A percentile compares a stretch with the other conserved stretches of the same genome.
These are phyloP conservation scores for Iodosphaeria phyllophila DNA, from an alignment of 2,329 filamentous ascomycete genomes.

Conservation along the genomic window DNA sequence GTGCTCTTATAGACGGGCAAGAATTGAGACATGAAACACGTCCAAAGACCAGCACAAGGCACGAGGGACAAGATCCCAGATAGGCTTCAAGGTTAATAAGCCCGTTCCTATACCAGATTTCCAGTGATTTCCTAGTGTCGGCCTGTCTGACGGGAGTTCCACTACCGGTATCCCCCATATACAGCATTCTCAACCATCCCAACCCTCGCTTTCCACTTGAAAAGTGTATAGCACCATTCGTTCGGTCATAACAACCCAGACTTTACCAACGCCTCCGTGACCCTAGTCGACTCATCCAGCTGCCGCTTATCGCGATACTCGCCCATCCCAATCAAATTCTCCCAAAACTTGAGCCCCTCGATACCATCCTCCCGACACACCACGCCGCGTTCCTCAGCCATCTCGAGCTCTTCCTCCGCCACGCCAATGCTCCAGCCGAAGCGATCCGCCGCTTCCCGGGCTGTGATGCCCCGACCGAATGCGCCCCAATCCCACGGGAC, in stretches of 20 bases:
- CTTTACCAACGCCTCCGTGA: constrained; percentile 22
- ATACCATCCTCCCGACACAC: constrained; percentile 84
- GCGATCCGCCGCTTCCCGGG: constrained; percentile 69
- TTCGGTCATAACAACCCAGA: constrained; percentile 8
- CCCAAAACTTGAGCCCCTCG: constrained; percentile 85
- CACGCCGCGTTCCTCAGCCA: constrained; percentile 82
- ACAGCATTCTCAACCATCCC: no score
- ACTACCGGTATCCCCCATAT: no score
- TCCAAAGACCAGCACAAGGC: no score
- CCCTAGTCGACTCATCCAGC: constrained; percentile 20
- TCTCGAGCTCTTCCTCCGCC: constrained; percentile 84
- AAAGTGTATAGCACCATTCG: no score
- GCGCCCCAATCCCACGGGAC: constrained; percentile 55
- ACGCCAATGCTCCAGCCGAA: constrained; percentile 98
- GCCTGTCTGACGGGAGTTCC: no score
- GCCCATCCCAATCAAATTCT: constrained; percentile 46
- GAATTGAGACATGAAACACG: no score
- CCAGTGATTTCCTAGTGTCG: no score
- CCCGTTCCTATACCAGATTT: no score
- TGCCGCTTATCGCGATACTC: constrained; percentile 18
- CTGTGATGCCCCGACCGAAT: constrained; percentile 75
- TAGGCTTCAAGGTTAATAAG: no score
- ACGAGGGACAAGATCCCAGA: no score
- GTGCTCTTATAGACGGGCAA: no score
- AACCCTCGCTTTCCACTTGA: no score